Evolutionary conservation across 164 flowering plant species (phyloP), one percentile per base, ranked within the genome.

Genomic region (Sedum album): DNA sequence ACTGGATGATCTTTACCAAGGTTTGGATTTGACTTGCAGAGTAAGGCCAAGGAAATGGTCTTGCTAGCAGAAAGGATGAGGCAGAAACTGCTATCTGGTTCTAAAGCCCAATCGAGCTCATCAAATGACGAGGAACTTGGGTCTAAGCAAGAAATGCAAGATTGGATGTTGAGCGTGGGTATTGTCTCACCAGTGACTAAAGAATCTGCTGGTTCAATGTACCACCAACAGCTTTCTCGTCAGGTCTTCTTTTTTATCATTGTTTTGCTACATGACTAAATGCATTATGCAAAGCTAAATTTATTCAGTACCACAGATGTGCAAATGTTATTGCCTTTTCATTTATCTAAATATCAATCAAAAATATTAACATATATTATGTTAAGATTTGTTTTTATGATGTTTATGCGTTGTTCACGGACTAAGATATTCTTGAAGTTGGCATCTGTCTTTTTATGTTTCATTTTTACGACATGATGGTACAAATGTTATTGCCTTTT

Each of bases 21-120:
- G 26, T 55, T 10, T 31, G 4, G 5, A 14, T 26, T 26, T 55
- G 31, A 17, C 61, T 55, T 55, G 67, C 85, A 91, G 98, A 83
- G 88, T 70, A 94, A 91, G 68, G 99, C 99, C 60, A 91, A 91
- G 78, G 99, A 94, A 79, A 94, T 94, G 99, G 97, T 94, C 79
- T 73, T 81, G 85, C 81, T 94, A 48, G 99, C 97, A 17, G 99
- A 94, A 79, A 94, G 82, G 75, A 94, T 94, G 97, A 88, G 99
- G 79, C 82, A 69, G 67, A 91, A 91, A 83, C 97, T 91, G 63
- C 79, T 94, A 23, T 84, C 95, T 48, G 90, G 87, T 5, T 68
- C 96, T 23, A 79, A 70, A 74, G 73, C 76, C 79, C 89, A 84
- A 61, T 35, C 81, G 49, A 74, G 71, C 75, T 71, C 82, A 41